These are phyloP conservation scores for Rosa persica DNA, from an alignment of 306 rosid species.

Conservation along the genomic window DNA sequence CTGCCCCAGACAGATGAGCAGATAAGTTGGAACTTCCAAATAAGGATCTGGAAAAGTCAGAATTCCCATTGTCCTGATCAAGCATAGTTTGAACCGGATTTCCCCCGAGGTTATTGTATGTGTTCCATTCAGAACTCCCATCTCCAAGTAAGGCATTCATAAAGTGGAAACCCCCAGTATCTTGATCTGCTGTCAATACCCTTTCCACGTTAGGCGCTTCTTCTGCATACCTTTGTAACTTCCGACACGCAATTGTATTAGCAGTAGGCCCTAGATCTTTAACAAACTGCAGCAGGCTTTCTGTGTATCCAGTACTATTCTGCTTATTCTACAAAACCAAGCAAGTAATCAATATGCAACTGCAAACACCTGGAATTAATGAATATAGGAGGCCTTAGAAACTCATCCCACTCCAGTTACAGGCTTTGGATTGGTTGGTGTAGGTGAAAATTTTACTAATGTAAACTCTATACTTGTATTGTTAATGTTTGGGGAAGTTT, in stretches of 20 bases:
- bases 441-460: neutral
- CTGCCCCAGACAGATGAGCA: too few species aligned
- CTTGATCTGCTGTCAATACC: neutral
- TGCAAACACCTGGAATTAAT: neutral
- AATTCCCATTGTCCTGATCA: neutral
- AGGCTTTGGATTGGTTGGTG: neutral
- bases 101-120: neutral
- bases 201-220: too few species aligned
- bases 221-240: neutral
- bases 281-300: constrained; percentile 19
- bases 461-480: neutral
- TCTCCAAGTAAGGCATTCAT: neutral
- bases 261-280: constrained; percentile 24
- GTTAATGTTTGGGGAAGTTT: neutral
- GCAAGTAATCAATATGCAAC: neutral
- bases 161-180: neutral
- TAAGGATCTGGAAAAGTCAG: too few species aligned
- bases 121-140: neutral
- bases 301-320: neutral
- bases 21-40: too few species aligned
- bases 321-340: constrained; percentile 10
- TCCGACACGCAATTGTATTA: neutral
- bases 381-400: neutral
- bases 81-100: neutral
- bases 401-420: neutral